Evolutionary conservation across 805 yeast genomes (phyloP).

Genomic region (Blastobotrys attinorum): DNA sequence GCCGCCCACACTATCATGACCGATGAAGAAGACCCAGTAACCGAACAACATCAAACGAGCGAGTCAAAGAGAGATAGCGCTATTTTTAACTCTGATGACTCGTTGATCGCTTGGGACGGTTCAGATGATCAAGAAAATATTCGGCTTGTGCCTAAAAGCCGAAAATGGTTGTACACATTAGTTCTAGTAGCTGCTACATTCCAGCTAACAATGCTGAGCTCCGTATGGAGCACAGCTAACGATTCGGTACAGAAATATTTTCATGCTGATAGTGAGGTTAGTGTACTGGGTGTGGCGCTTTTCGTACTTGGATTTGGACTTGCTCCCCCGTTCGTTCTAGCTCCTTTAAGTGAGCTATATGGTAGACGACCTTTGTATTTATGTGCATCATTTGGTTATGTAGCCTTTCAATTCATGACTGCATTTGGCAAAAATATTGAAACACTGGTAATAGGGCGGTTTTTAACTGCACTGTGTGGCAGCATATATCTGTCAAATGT

Average conservation of each 20-base stretch:
- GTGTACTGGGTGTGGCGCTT: conserved; percentile 42
- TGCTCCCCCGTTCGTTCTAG: conserved; percentile 55
- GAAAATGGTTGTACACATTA: conserved; percentile 35
- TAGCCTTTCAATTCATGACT: conserved; percentile 43
- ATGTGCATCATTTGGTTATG: conserved; percentile 39
- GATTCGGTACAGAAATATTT: conserved; percentile 32
- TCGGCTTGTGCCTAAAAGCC: conserved; percentile 23
- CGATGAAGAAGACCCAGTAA: too few relatives aligned
- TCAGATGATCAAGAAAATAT: conserved; percentile 32
- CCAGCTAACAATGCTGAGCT: conserved; percentile 35
- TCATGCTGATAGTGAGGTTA: conserved; percentile 35
- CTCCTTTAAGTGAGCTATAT: conserved; percentile 64
- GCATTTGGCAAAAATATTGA: conserved; percentile 34
- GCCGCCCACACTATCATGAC: too few relatives aligned
- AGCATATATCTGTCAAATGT: conserved; percentile 71
- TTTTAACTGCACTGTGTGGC: conserved; percentile 67
- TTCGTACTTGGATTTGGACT: conserved; percentile 56
- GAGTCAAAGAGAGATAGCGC: too few relatives aligned
- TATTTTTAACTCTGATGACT: too few relatives aligned
- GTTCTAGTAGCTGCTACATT: conserved; percentile 19
- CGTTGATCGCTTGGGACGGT: conserved; percentile 14
- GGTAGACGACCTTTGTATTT: conserved; percentile 62
- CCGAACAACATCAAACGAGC: too few relatives aligned
- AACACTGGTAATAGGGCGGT: conserved; percentile 53
- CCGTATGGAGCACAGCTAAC: conserved; percentile 42